Evolutionary conservation across 805 yeast species (phyloP), one percentile per base, ranked within the genome.

Genomic region (Ogataea siamensis): DNA sequence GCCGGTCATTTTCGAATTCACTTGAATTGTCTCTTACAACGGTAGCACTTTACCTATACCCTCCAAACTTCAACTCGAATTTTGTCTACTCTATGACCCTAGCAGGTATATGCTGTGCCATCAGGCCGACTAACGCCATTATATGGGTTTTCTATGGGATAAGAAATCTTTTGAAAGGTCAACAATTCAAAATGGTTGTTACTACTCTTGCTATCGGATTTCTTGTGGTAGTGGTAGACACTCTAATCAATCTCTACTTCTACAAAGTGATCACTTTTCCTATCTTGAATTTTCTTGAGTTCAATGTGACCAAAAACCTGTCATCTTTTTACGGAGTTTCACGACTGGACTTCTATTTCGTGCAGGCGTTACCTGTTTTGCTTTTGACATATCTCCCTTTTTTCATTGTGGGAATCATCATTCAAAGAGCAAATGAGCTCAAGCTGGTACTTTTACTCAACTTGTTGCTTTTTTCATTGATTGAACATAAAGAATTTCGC

Each of bases 401-500:
- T 21, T 70, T 78, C 41, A 10, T 79, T 0, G 56, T 55, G 45
- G 85, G 82, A 1, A 28, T 54, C 38, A 37, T 35, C 53, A 14
- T 26, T 18, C n/a, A 45, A 7, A 39, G 25, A 12, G 19, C 8
- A 8, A 28, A 21, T 2, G 62, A 46, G 9, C 54, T 6, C 48
- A 71, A 39, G 39, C 37, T 48, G 42, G 31, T 58, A 47, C 43
- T 34, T 0, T 13, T 70, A 0, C 38, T 73, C 5, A 82, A 82
- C 30, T 34, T 84, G 2, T 33, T 62, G 0, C 65, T 70, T 0
- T 87, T 84, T 50, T 84, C 96, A 0, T 35, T 67, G 2, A 73
- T 93, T 13, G 66, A 73, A 8, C 99, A 93, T 60, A 93, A 93
- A 56, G 99, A 93, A 57, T 84, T 88, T 50, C 71, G 99, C 31